Conservation (phyloP, 2,329 filamentous ascomycete genomes). For the Calonectria fujianensis region DNA sequence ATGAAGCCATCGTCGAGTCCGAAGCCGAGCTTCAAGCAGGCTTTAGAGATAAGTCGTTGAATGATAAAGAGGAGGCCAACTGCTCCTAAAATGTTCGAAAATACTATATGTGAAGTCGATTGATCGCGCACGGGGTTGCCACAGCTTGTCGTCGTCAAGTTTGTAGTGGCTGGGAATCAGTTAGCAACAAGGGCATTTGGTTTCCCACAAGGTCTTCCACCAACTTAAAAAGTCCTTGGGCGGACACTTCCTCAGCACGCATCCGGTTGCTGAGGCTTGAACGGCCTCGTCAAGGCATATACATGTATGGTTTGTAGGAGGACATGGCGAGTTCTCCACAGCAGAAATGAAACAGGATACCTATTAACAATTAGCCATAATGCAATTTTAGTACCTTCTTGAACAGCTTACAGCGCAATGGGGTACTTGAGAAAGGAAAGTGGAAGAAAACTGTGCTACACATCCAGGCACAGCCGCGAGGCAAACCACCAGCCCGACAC, state of each 20-base stretch:
- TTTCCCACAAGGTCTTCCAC: not conserved
- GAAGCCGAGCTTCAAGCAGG: not conserved
- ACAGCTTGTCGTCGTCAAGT: slow-evolving; percentile 2
- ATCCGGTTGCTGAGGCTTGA: not conserved
- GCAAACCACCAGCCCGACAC: not conserved
- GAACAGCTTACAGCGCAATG: not conserved
- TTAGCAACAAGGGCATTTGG: not conserved
- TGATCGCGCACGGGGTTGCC: not conserved
- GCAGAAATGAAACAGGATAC: not conserved
- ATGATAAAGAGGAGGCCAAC: not conserved
- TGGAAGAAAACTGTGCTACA: not conserved
- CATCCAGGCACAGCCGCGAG: not conserved
- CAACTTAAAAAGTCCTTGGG: not conserved
- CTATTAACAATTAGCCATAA: not conserved
- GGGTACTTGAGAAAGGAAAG: not conserved
- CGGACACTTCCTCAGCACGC: not conserved
- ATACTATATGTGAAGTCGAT: not conserved
- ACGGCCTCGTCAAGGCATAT: not conserved
- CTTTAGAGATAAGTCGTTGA: not conserved
- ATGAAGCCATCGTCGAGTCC: not conserved
- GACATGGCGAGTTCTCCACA: not conserved
- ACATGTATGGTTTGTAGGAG: not conserved
- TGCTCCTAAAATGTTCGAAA: not conserved
- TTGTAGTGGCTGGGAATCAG: not conserved
- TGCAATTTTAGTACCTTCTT: not conserved